Base-by-base conservation (phyloP, 2,329 filamentous ascomycete species). In the Aspergillus sergii region DNA sequence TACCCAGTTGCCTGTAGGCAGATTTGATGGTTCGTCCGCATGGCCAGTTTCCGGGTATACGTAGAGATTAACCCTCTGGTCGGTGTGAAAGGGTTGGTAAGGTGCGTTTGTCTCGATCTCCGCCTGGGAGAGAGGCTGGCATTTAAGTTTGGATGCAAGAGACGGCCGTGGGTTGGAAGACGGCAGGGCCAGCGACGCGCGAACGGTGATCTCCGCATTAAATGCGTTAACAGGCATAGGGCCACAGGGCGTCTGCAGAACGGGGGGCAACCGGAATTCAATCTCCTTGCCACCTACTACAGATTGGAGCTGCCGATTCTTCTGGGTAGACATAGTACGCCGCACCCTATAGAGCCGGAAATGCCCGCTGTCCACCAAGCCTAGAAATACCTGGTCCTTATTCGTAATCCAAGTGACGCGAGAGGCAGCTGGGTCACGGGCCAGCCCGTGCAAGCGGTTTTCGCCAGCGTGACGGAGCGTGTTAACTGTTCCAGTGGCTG, bases 41-140 rank as follows among this genome's bases (percentile, higher is more conserved):
- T 81, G 78, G 3, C 69, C 75, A 36, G 64, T 65, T 9, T 69
- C 58, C 71, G 73, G 78, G 73, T 90, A 91, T 48, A 93, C 85
- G 68, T 89, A 91, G 32, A 97, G 82, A n/a, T 85, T 87, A 51
- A 98, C 91, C 3, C 94, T 88, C 60, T 88, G 87, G 73, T 98
- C 94, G 0, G 94, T 95, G 75, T 98, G 94, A 81, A 98, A 97
- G 1, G 95, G 94, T 72, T 97, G 94, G 71, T 97, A 98, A 2
- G 94, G 93, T 5, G 94, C 91, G 73, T 94, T 97, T 1, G 94
- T 97, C 74, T 99, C 95, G 68, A 97, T 96, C 81, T 97, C 94
- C 7, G 92, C 93, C 87, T 94, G 75, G 81, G 91, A 75, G 80
- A 91, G 77, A 82, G 90, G 75, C 82, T 85, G 71, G 76, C 79